Evolutionary conservation across 2,329 filamentous ascomycete genomes (phyloP), one percentile per base, ranked within the genome.

Genomic region (Penicillium sp.): DNA sequence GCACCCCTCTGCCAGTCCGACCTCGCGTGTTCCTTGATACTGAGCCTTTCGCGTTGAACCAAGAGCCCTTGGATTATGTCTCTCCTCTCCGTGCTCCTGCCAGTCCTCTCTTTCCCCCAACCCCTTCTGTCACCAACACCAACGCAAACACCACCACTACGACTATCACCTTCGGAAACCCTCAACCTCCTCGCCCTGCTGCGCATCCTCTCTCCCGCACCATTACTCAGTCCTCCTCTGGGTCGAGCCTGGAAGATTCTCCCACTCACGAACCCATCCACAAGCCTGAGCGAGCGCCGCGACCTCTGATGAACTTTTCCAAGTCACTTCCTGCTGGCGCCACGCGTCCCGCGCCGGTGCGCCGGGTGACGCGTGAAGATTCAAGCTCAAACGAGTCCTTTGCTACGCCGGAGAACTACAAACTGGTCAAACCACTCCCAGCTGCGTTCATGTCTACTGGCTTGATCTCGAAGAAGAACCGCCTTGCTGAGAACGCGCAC

Each of bases 381-480:
- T 16, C 49, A 14, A 51, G 13, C 1, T 80, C 79, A 6, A 79
- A 74, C n/a, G 75, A 74, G 13, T 79, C 79, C 2, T 88, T 91
- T 65, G 88, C 89, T 35, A 96, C 91, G 0, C 91, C 91, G 0
- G 84, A 89, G 55, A 86, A 85, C 55, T 95, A 90, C 77, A 93
- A 91, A 75, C 81, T 86, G 52, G 89, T 87, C 7, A 92, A 88
- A 70, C 89, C 93, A 22, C 83, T 90, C 56, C 88, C 90, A 35
- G 87, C 90, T 41, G 92, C 92, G 6, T 97, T 97, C 77, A 92
- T 92, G 82, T 98, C 95, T 1, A 98, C 95, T 0, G 93, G 94
- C 1, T 81, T 99, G 31, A 89, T 99, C 55, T 97, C 95, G 11
- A 99, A 99, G 79, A 91, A 96, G 75, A 96, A 95, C 70, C 88